Base-by-base conservation (phyloP, 1,139 yeast species). In the Torulaspora pretoriensis region DNA sequence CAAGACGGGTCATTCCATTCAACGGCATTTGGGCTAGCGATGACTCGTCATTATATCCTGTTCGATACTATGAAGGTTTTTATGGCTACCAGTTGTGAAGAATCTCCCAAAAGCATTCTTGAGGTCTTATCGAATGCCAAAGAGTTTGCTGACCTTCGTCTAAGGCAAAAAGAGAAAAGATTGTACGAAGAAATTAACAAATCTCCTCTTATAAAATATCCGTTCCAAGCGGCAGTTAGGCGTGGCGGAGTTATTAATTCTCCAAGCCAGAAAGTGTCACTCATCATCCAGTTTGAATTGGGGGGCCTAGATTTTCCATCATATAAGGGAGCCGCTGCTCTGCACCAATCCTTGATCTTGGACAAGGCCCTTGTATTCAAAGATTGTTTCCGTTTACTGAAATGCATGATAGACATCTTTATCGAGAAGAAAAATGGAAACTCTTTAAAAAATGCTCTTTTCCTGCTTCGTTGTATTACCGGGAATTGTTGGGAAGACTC, bases 401-500 rank as follows among this genome's bases (percentile, higher is more conserved):
- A 67, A 43, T 73, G 77, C 24, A 60, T 72, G 48, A 55, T 71
- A 30, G 80, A 76, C 32, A 65, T 72, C n/a, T 71, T 67, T 45
- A 54, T 65, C 14, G 68, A 60, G 13, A 70, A 64, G 45, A 59
- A 63, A 27, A 78, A 75, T 52, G 69, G 72, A 0, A 48, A 53
- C 0, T 71, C 80, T 0, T 56, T 74, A 33, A 48, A 58, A 14
- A 67, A 62, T 35, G 55, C 72, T 8, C 54, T 75, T 7, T 61
- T 59, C 31, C 49, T 76, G 8, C 51, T 59, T 2, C 58, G 77
- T 42, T 69, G 73, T 35, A 47, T 74, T 2, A 55, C 57, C 35
- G 74, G 74, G 0, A 67, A 62, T 46, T 67, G 78, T 16, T 76
- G 81, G 81, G 79, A 74, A 50, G 70, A 68, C 38, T 57, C 72